These are phyloP conservation scores for Aspergillus sp. DNA, from an alignment of 2,329 filamentous ascomycete genomes.

Conservation along the genomic window DNA sequence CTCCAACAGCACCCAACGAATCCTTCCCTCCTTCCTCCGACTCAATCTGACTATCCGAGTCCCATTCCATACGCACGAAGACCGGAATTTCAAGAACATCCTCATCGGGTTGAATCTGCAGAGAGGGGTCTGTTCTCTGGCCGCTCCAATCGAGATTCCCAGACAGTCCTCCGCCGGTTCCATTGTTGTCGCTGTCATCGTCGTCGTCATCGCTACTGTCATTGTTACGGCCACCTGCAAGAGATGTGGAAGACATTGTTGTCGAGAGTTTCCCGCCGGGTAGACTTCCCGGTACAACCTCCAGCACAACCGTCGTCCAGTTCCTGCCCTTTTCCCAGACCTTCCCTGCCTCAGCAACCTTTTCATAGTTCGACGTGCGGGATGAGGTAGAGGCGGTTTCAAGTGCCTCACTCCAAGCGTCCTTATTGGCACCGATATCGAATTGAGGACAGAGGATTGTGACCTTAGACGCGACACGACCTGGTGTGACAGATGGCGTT, in stretches of 20 bases:
- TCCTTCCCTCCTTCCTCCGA: constrained; percentile 30
- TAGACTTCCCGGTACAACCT: constrained; percentile 68
- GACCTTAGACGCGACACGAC: constrained; percentile 73
- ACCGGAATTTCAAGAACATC: constrained; percentile 85
- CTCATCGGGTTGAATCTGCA: constrained; percentile 51
- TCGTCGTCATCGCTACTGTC: constrained; percentile 22
- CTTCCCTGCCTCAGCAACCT: constrained; percentile 79
- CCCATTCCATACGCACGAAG: constrained; percentile 91
- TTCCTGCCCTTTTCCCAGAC: constrained; percentile 94
- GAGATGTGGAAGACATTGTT: constrained; percentile 17
- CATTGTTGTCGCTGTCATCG: constrained; percentile 32
- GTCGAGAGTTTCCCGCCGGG: constrained; percentile 25
- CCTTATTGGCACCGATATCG: constrained; percentile 90
- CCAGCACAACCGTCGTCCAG: constrained; percentile 91
- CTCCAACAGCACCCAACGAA: neutral
- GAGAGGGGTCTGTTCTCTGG: constrained; percentile 12
- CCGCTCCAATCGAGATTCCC: constrained; percentile 29
- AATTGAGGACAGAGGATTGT: constrained; percentile 95
- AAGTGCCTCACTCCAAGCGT: constrained; percentile 88
- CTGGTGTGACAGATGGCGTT: constrained; percentile 76
- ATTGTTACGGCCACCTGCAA: constrained; percentile 22
- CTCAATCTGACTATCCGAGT: constrained; percentile 56
- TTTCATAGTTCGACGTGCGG: constrained; percentile 43
- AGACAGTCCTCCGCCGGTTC: neutral
- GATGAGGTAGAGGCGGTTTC: constrained; percentile 48